These are phyloP conservation scores for Xylariomycetidae sp. DNA, from an alignment of 2,329 filamentous ascomycete species.

Conservation along the genomic window DNA sequence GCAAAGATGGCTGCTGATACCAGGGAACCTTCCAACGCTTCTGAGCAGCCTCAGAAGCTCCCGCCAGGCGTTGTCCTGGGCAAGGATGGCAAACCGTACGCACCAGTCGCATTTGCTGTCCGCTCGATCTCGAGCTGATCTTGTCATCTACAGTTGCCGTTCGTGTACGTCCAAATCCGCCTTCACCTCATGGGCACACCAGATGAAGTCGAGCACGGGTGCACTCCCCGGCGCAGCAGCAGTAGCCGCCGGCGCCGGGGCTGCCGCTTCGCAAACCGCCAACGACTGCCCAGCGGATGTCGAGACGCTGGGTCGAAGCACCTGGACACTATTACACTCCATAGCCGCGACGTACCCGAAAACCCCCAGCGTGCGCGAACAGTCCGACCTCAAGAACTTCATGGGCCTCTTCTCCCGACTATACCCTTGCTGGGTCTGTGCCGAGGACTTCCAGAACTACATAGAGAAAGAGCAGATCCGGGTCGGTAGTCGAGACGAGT, in stretches of 20 bases:
- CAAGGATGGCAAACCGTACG: constrained; percentile 75
- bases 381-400: constrained; percentile 72
- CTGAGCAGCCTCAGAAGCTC: constrained; percentile 42
- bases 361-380: constrained; percentile 59
- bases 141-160: constrained; percentile 50
- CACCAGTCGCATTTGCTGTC: not conserved
- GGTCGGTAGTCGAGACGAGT: constrained; percentile 56
- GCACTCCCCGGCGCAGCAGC: constrained; percentile 27
- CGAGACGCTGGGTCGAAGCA: constrained; percentile 75
- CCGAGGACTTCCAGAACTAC: constrained; percentile 82
- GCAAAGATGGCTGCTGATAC: constrained; percentile 38
- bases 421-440: constrained; percentile 95
- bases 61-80: constrained; percentile 70
- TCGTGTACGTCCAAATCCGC: constrained; percentile 60
- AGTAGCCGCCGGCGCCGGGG: constrained; percentile 28
- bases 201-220: constrained; percentile 33
- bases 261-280: constrained; percentile 26
- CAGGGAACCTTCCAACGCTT: constrained; percentile 21
- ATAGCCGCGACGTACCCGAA: constrained; percentile 83
- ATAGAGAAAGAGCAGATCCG: constrained; percentile 65
- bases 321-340: constrained; percentile 91
- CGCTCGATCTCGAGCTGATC: not conserved
- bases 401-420: constrained; percentile 74
- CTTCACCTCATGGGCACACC: constrained; percentile 55
- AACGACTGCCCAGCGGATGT: constrained; percentile 86